These are phyloP conservation scores for Boletus mariae DNA, from an alignment of 1,284 basidiomycete species.

Conservation along the genomic window DNA sequence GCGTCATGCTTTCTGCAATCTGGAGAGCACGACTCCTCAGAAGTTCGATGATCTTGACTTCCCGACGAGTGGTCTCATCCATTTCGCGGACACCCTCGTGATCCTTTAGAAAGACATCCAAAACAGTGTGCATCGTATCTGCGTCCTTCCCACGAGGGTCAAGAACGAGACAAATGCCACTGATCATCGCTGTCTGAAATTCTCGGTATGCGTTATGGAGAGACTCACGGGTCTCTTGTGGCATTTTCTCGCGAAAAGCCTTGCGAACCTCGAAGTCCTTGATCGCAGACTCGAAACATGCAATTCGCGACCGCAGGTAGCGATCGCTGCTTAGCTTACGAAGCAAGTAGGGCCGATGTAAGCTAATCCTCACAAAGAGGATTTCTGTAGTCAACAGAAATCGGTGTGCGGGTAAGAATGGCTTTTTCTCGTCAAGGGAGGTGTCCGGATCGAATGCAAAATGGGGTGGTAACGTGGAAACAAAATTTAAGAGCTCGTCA, in stretches of 20 bases:
- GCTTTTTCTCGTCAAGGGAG: constrained; percentile 63
- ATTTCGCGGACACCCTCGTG: constrained; percentile 66
- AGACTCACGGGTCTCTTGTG: constrained; percentile 61
- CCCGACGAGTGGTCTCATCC: constrained; percentile 76
- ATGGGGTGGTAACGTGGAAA: constrained; percentile 72
- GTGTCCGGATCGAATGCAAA: constrained; percentile 76
- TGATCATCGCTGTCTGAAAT: constrained; percentile 83
- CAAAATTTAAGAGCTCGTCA: constrained; percentile 81
- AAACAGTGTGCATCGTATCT: constrained; percentile 67
- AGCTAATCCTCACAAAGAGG: constrained; percentile 73
- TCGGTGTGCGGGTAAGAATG: constrained; percentile 70
- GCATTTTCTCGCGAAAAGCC: constrained; percentile 57
- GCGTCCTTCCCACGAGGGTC: constrained; percentile 70
- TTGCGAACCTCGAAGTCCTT: constrained; percentile 72
- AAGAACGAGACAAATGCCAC: constrained; percentile 77
- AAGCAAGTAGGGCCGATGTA: constrained; percentile 76
- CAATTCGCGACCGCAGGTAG: constrained; percentile 68
- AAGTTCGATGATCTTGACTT: constrained; percentile 79
- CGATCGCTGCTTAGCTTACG: constrained; percentile 70
- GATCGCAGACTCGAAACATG: constrained; percentile 77
- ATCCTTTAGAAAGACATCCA: constrained; percentile 73
- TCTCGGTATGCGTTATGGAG: constrained; percentile 78
- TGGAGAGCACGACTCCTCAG: constrained; percentile 64
- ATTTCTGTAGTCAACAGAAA: constrained; percentile 79
- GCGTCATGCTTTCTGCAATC: constrained; percentile 37